phyloP scores from a whole-genome alignment of 2,329 filamentous ascomycete genomes.

The Fusarium agapanthi region DNA sequence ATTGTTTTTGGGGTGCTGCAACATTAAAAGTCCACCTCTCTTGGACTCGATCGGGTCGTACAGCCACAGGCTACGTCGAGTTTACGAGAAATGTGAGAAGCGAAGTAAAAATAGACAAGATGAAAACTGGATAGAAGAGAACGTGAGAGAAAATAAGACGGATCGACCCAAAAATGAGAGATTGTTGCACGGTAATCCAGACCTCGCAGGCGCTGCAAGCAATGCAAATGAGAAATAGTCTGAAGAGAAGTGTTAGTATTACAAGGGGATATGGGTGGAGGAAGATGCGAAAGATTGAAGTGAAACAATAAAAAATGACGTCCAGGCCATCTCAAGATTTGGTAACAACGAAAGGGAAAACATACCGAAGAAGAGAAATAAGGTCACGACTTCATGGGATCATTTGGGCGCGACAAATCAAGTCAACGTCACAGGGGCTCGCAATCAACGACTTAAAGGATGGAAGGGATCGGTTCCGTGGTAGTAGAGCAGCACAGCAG shows the following conservation, averaged over 20 bases:
- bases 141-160: constrained; percentile 28
- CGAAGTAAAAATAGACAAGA: constrained; percentile 1
- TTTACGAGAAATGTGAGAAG: constrained; percentile 25
- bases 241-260: constrained; percentile 32
- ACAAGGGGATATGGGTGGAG: constrained; percentile 11
- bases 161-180: constrained; percentile 28
- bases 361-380: constrained; percentile 22
- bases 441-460: constrained; percentile 35
- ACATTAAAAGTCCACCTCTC: constrained; percentile 36
- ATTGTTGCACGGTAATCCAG: constrained; percentile 39
- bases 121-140: constrained; percentile 31
- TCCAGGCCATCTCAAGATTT: constrained; percentile 11
- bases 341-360: constrained; percentile 5
- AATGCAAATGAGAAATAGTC: constrained; percentile 31
- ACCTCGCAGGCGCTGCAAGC: constrained; percentile 33
- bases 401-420: not conserved
- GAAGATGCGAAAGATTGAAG: constrained; percentile 20
- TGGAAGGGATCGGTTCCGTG: constrained; percentile 1
- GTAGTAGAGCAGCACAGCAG: constrained; percentile 23
- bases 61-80: constrained; percentile 24
- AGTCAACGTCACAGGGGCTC: constrained; percentile 22
- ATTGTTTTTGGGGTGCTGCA: constrained; percentile 32
- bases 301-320: constrained; percentile 26
- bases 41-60: constrained; percentile 33
- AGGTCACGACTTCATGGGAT: constrained; percentile 16